Evolutionary conservation across 2,329 filamentous ascomycete genomes (phyloP).

Genomic region (Aspergillus glaucus): DNA sequence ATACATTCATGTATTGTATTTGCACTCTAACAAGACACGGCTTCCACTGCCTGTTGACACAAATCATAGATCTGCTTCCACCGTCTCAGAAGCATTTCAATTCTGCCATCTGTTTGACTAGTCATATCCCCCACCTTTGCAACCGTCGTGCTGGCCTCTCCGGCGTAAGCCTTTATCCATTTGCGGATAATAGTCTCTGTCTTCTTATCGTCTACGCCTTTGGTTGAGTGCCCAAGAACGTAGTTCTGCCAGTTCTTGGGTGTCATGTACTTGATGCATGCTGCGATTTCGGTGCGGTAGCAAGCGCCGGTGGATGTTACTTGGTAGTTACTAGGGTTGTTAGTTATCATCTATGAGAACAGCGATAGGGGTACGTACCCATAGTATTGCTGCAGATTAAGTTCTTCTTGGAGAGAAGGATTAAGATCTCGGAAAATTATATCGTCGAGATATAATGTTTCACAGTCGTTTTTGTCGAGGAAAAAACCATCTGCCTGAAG

Average conservation of each 20-base stretch:
- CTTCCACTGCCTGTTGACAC: conserved; percentile 22
- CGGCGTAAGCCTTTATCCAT: conserved; percentile 31
- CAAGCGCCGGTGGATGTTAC: conserved; percentile 33
- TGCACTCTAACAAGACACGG: conserved; percentile 11
- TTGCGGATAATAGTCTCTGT: conserved; percentile 27
- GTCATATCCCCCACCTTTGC: conserved; percentile 12
- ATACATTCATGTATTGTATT: not conserved
- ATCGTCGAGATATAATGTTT: conserved; percentile 37
- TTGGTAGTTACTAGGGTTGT: conserved; percentile 34
- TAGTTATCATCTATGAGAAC: not conserved
- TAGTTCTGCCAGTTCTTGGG: conserved; percentile 34
- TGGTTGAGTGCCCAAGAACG: conserved; percentile 30
- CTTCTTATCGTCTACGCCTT: conserved; percentile 23
- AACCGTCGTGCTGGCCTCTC: conserved; percentile 28
- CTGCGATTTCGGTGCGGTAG: conserved; percentile 39
- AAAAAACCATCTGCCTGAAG: conserved; percentile 35
- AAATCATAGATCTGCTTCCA: conserved; percentile 36
- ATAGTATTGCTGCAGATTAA: conserved; percentile 33
- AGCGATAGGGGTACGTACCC: conserved; percentile 24
- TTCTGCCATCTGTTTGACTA: conserved; percentile 12
- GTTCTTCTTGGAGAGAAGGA: conserved; percentile 24
- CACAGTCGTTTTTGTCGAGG: conserved; percentile 34
- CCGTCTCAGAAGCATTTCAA: conserved; percentile 24
- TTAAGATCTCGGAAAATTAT: conserved; percentile 31
- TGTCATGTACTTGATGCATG: conserved; percentile 35